Percentiles rank a stretch among this genome's conserved stretches.
These are phyloP conservation scores for Triangularia verruculosa DNA, from an alignment of 2,329 filamentous ascomycete genomes.

Conservation along the genomic window DNA sequence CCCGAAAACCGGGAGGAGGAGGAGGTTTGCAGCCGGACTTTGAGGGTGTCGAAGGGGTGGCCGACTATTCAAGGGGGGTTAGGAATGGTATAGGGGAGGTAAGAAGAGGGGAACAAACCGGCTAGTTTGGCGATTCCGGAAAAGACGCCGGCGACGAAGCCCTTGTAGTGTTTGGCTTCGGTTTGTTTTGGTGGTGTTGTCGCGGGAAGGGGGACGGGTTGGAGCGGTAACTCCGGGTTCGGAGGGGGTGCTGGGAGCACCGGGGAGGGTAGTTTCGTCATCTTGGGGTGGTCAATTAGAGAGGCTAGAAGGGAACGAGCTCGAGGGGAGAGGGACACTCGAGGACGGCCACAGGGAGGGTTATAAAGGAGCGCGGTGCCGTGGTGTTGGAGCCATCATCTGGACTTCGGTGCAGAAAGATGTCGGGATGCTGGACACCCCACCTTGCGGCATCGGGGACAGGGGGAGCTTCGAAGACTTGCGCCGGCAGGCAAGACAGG, in stretches of 20 bases:
- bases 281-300: slow-evolving; percentile 8
- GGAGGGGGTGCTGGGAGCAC: slow-evolving; percentile 1
- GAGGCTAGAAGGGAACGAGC: not conserved
- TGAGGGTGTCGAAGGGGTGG: not conserved
- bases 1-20: slow-evolving; percentile 68
- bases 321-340: not conserved
- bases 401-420: not conserved
- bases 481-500: not conserved
- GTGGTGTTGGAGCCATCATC: slow-evolving; percentile 6
- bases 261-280: slow-evolving; percentile 14
- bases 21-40: not conserved
- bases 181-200: slow-evolving; percentile 39
- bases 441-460: slow-evolving; percentile 20
- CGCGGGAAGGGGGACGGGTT: not conserved
- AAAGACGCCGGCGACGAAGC: slow-evolving; percentile 96
- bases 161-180: slow-evolving; percentile 63
- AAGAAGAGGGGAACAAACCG: slow-evolving; percentile 48
- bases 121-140: slow-evolving; percentile 87
- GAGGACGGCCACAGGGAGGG: not conserved
- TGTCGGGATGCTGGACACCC: not conserved
- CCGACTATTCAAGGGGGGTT: not conserved
- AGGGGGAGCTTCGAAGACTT: slow-evolving; percentile 7
- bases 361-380: slow-evolving; percentile 1
- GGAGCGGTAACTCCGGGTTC: slow-evolving; percentile 1
- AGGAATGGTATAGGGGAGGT: not conserved